A percentile compares a stretch with the other conserved stretches of the same genome.
Evolutionary conservation across 176 grass and related monocot species (phyloP).

Genomic region (Alopecurus myosuroides): DNA sequence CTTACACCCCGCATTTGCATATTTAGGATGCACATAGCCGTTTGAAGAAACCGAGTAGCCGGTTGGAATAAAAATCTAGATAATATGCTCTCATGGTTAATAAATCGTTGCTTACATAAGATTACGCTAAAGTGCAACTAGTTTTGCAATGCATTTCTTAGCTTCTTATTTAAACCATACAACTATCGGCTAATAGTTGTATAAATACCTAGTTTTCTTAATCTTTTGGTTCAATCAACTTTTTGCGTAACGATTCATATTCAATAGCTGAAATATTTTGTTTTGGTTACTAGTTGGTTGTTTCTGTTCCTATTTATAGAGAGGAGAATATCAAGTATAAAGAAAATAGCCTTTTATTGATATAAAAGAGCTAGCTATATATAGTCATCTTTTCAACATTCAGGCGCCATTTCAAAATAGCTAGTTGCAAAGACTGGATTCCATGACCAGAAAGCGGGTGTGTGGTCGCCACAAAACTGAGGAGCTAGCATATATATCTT

Average conservation of each 20-base stretch:
- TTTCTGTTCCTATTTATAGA: not conserved
- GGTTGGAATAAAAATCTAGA: no score
- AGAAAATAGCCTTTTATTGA: not conserved
- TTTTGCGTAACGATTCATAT: not conserved
- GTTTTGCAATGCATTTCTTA: no score
- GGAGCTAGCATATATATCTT: constrained; percentile 38
- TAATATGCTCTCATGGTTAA: not conserved
- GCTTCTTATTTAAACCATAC: not conserved
- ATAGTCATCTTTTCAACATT: constrained; percentile 19
- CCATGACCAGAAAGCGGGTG: constrained; percentile 19
- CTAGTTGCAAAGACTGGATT: constrained; percentile 37
- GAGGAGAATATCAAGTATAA: not conserved
- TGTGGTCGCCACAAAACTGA: constrained; percentile 2
- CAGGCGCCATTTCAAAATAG: constrained; percentile 22
- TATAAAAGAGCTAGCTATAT: not conserved
- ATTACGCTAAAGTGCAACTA: no score
- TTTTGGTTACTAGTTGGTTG: not conserved
- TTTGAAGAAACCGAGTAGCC: no score
- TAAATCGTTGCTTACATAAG: no score
- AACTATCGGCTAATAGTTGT: no score
- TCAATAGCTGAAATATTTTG: not conserved
- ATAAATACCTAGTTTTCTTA: not conserved
- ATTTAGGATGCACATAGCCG: no score
- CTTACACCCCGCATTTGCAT: no score
- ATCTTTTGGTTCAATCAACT: not conserved